phyloP scores from a whole-genome alignment of 208 protist species.

The Acanthamoeba sp. region DNA sequence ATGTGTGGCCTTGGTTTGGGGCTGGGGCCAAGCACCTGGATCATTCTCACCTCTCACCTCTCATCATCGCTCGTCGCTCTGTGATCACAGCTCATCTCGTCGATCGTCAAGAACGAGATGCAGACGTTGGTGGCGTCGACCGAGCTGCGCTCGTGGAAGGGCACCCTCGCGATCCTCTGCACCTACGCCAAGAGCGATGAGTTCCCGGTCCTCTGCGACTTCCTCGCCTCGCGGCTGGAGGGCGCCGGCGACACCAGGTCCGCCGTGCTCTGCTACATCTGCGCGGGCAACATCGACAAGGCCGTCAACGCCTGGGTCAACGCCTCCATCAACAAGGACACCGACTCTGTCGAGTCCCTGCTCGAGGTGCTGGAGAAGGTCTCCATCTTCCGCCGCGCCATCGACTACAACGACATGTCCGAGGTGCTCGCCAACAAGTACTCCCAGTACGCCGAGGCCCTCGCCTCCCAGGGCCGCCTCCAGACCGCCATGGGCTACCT shows the following conservation, averaged over 20 bases:
- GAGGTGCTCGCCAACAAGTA: constrained; percentile 73
- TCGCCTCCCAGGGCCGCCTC: constrained; percentile 84
- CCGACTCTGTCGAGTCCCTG: constrained; percentile 68
- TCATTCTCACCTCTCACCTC: no score
- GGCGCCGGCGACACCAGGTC: constrained; percentile 77
- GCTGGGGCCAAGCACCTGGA: not conserved
- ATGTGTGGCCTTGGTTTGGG: not conserved
- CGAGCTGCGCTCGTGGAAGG: constrained; percentile 85
- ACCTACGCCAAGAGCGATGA: constrained; percentile 85
- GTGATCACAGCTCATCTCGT: constrained; percentile 3
- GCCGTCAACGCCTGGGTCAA: constrained; percentile 84
- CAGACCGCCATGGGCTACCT: constrained; percentile 82
- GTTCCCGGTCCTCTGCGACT: constrained; percentile 83
- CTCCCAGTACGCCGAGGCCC: constrained; percentile 81
- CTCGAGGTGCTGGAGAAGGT: constrained; percentile 87
- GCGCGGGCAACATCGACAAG: constrained; percentile 88
- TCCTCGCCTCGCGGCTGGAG: constrained; percentile 80
- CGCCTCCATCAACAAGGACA: not conserved
- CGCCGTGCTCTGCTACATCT: constrained; percentile 90
- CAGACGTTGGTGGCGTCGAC: constrained; percentile 77
- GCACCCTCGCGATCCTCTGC: constrained; percentile 86
- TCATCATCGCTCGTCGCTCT: no score
- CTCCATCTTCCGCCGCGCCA: constrained; percentile 78
- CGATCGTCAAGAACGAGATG: constrained; percentile 87
- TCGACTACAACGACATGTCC: constrained; percentile 62